A percentile compares a stretch with the other conserved stretches of the same genome.
Evolutionary conservation across 352 stramenopile genomes (phyloP).

Genomic region (Pythium graminicola): DNA sequence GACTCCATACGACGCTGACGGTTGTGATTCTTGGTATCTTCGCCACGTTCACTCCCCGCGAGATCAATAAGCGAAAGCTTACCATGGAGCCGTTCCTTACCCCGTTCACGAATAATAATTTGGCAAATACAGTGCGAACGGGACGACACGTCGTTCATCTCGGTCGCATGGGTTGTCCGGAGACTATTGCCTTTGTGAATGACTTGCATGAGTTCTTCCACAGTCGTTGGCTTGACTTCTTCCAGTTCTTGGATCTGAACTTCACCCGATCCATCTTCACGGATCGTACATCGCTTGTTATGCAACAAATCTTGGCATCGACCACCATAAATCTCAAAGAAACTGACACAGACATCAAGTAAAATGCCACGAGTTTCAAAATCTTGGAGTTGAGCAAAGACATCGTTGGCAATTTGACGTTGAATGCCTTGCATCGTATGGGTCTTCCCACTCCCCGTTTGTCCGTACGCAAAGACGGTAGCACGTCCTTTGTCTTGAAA

Average conservation of each 20-base stretch:
- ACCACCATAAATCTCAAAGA: slow-evolving; percentile 97
- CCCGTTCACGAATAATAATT: slow-evolving; percentile 74
- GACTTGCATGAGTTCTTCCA: slow-evolving; percentile 89
- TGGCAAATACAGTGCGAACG: slow-evolving; percentile 95
- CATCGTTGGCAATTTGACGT: slow-evolving; percentile 61
- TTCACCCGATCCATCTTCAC: slow-evolving; percentile 91
- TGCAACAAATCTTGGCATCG: slow-evolving; percentile 93
- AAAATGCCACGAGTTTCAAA: slow-evolving; percentile 41
- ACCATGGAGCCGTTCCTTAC: slow-evolving; percentile 47
- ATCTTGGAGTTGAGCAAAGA: slow-evolving; percentile 68
- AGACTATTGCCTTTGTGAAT: slow-evolving; percentile 91
- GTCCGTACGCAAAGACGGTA: slow-evolving; percentile 97
- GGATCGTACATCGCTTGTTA: slow-evolving; percentile 86
- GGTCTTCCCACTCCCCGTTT: slow-evolving; percentile 93
- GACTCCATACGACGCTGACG: slow-evolving; percentile 92
- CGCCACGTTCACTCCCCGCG: slow-evolving; percentile 92
- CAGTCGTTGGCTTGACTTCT: slow-evolving; percentile 82
- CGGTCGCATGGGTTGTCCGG: slow-evolving; percentile 94
- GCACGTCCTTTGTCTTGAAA: slow-evolving; percentile 86
- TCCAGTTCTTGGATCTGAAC: slow-evolving; percentile 95
- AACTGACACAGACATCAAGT: slow-evolving; percentile 88
- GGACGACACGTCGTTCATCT: slow-evolving; percentile 94
- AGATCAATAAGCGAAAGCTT: slow-evolving; percentile 97
- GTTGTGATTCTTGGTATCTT: slow-evolving; percentile 93
- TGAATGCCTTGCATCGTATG: slow-evolving; percentile 86